Evolutionary conservation across 345 rosid genomes (phyloP).

Genomic region (Pugionium cornutum): DNA sequence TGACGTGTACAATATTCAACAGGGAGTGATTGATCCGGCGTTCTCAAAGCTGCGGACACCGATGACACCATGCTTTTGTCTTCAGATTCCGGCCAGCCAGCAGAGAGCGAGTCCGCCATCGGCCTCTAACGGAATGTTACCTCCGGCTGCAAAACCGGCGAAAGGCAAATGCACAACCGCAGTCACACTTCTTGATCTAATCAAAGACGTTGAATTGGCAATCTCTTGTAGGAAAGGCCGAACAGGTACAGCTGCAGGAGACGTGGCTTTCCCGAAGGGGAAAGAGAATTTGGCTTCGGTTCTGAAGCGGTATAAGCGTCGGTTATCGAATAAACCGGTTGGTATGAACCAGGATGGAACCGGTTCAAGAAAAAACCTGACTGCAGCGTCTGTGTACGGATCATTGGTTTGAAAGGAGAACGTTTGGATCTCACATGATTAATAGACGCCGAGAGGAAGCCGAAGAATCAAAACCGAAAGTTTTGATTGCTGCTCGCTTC

Average conservation of each 20-base stretch:
- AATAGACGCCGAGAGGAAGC: too few species aligned
- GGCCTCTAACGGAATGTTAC: slow-evolving; percentile 64
- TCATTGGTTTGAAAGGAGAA: too few species aligned
- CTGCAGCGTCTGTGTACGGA: slow-evolving; percentile 28
- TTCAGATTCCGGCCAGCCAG: slow-evolving; percentile 54
- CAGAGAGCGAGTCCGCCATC: slow-evolving; percentile 62
- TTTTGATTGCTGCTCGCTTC: too few species aligned
- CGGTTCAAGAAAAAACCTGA: slow-evolving; percentile 45
- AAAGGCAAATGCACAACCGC: too few species aligned
- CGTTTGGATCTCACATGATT: too few species aligned
- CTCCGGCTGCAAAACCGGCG: slow-evolving; percentile 70
- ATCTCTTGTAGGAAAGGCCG: too few species aligned
- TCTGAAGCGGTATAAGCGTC: slow-evolving; percentile 93
- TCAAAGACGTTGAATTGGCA: slow-evolving; percentile 86
- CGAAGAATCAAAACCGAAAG: too few species aligned
- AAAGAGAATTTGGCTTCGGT: too few species aligned
- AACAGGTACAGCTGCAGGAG: too few species aligned
- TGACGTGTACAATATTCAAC: too few species aligned
- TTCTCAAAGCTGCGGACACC: slow-evolving; percentile 69
- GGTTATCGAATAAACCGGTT: slow-evolving; percentile 58
- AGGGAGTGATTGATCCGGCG: too few species aligned
- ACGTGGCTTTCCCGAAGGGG: too few species aligned
- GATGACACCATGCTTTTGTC: slow-evolving; percentile 80
- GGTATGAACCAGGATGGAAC: slow-evolving; percentile 43
- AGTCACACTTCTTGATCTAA: slow-evolving; percentile 68